Percentiles rank a stretch among this genome's conserved stretches.
These are phyloP conservation scores for Vachellia pachyceras DNA, from an alignment of 306 rosid species.

Conservation along the genomic window DNA sequence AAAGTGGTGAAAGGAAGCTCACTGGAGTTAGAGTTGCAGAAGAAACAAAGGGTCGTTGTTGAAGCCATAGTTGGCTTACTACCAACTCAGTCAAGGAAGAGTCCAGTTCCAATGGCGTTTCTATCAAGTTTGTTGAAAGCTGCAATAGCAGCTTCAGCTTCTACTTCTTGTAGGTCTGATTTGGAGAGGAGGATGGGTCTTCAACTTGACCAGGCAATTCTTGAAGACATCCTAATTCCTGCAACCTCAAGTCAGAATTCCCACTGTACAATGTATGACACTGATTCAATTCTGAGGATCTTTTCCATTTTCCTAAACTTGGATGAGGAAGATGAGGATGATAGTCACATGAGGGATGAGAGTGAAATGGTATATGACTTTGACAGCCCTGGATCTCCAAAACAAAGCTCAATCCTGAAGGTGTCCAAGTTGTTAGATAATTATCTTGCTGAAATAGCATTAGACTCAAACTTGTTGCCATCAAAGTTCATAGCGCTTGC, in stretches of 20 bases:
- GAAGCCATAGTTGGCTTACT: conserved; percentile 18
- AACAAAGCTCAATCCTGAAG: conserved; percentile 24
- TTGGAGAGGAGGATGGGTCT: conserved; percentile 23
- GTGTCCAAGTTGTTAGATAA: conserved; percentile 26
- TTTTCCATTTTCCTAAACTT: conserved; percentile 20
- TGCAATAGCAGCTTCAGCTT: conserved; percentile 21
- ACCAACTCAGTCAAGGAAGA: conserved; percentile 27
- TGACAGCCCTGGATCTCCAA: conserved; percentile 23
- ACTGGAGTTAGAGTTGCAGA: conserved; percentile 16
- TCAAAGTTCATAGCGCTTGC: conserved; percentile 25
- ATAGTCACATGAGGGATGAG: conserved; percentile 19
- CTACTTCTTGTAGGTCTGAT: conserved; percentile 23
- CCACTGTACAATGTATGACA: conserved; percentile 13
- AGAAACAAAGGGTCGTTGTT: conserved; percentile 16
- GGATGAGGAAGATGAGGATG: conserved; percentile 27
- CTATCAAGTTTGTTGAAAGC: conserved; percentile 16
- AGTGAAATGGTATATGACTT: conserved; percentile 29
- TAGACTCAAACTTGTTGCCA: conserved; percentile 10
- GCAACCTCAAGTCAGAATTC: neutral
- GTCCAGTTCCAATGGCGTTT: conserved; percentile 27
- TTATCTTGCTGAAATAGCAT: conserved; percentile 22
- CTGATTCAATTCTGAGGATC: conserved; percentile 25
- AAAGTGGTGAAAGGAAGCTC: conserved; percentile 16
- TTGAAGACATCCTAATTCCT: conserved; percentile 27
- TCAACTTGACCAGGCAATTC: conserved; percentile 27